These are phyloP conservation scores for Cladorrhinum samala DNA, from an alignment of 495 filamentous ascomycete genomes.

Conservation along the genomic window DNA sequence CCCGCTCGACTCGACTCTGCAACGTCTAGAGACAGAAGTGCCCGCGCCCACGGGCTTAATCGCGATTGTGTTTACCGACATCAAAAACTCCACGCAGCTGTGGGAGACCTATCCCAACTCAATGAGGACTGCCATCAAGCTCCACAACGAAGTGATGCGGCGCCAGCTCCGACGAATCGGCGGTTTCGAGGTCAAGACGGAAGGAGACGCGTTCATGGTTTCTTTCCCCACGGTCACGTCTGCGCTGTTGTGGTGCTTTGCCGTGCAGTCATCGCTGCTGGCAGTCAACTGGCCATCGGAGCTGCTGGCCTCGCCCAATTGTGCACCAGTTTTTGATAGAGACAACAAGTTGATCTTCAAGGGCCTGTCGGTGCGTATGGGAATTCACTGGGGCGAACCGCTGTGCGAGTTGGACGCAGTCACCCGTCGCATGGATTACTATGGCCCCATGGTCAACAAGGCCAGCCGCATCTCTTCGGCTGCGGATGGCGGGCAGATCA, in stretches of 20 bases:
- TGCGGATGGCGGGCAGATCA: constrained; percentile 96
- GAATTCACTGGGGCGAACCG: constrained; percentile 88
- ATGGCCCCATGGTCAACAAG: constrained; percentile 98
- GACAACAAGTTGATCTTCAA: constrained; percentile 87
- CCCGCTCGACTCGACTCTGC: constrained; percentile 71
- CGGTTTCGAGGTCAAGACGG: constrained; percentile 98
- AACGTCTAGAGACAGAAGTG: constrained; percentile 79
- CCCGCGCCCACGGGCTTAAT: constrained; percentile 84
- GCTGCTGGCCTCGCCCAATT: constrained; percentile 78
- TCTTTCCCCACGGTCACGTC: constrained; percentile 93
- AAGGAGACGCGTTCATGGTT: constrained; percentile 99
- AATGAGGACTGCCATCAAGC: constrained; percentile 91
- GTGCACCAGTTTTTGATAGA: constrained; percentile 71
- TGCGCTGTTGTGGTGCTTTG: constrained; percentile 91
- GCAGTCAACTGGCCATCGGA: constrained; percentile 90
- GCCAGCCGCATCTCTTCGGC: constrained; percentile 86
- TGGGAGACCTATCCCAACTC: constrained; percentile 94
- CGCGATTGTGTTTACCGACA: constrained; percentile 96
- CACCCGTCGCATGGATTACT: constrained; percentile 98
- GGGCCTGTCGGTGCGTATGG: constrained; percentile 94
- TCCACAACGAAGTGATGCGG: constrained; percentile 93
- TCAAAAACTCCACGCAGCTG: constrained; percentile 95
- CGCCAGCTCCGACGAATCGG: constrained; percentile 89
- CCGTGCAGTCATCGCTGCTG: constrained; percentile 80
- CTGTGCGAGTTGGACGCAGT: constrained; percentile 94